These are phyloP conservation scores for Raphidocelis subcapitata DNA, from an alignment of 139 green algal species.

Conservation along the genomic window DNA sequence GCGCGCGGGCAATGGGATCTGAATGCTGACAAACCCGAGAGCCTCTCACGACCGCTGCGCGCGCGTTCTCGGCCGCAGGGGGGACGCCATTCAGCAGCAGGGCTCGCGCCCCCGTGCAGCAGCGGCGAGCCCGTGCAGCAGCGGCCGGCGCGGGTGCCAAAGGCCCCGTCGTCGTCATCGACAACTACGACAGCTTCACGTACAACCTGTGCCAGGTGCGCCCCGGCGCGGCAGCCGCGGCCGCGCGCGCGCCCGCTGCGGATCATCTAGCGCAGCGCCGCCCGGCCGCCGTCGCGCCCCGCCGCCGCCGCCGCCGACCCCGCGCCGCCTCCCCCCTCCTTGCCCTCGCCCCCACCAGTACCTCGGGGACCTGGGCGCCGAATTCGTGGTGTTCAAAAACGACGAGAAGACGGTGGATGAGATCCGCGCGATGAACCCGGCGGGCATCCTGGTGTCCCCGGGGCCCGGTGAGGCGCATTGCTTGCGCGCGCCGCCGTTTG, in stretches of 20 bases:
- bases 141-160: conserved; percentile 14
- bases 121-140: not conserved
- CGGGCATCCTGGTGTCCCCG: conserved; percentile 92
- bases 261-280: not conserved
- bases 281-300: not conserved
- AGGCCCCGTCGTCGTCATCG: conserved; percentile 87
- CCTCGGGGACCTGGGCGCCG: conserved; percentile 84
- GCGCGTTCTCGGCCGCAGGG: too few species aligned
- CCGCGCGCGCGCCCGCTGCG: too few species aligned
- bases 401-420: conserved; percentile 94
- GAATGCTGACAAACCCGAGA: too few species aligned
- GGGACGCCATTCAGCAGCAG: too few species aligned
- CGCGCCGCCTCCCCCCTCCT: too few species aligned
- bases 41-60: too few species aligned
- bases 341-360: too few species aligned
- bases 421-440: conserved; percentile 81
- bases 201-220: conserved; percentile 96
- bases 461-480: conserved; percentile 71
- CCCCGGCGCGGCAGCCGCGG: not conserved
- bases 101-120: too few species aligned
- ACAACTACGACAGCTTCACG: conserved; percentile 99
- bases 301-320: not conserved
- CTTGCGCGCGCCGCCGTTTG: too few species aligned
- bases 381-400: conserved; percentile 95
- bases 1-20: too few species aligned